Percentiles rank a stretch among this genome's conserved stretches.
Conservation (phyloP, 225 moss, liverwort and hornwort species). For the Bryum argenteum region DNA sequence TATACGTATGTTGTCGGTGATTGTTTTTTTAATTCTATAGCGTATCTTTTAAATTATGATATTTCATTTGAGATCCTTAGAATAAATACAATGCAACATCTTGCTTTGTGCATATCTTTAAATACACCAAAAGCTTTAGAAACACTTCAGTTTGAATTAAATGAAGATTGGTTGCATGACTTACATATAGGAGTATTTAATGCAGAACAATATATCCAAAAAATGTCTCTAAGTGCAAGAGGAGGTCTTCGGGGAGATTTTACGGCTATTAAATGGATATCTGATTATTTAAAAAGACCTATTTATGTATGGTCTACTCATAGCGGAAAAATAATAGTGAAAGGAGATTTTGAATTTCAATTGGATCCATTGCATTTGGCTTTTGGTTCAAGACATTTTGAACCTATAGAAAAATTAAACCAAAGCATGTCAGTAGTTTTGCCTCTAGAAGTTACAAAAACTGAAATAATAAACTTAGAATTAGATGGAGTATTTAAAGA, state of each 20-base stretch:
- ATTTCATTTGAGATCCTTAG: not conserved
- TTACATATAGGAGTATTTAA: too few species aligned
- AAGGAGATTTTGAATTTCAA: not conserved
- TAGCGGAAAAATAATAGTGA: not conserved
- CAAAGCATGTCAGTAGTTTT: too few species aligned
- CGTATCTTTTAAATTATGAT: not conserved
- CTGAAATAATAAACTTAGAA: too few species aligned
- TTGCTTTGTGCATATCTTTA: not conserved
- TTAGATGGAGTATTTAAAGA: too few species aligned
- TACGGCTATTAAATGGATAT: not conserved
- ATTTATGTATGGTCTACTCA: not conserved
- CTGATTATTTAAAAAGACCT: too few species aligned
- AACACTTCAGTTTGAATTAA: not conserved
- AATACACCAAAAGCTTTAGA: not conserved
- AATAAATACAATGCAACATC: not conserved
- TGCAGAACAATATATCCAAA: too few species aligned
- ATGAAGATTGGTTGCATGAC: not conserved
- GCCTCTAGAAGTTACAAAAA: too few species aligned
- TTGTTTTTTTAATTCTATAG: constrained; percentile 7
- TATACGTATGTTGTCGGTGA: constrained; percentile 7
- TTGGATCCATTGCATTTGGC: not conserved
- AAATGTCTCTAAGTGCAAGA: too few species aligned
- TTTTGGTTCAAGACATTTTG: not conserved
- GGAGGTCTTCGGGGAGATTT: not conserved
- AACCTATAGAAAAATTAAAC: not conserved